These are phyloP conservation scores for Penicillium cataractarum DNA, from an alignment of 495 filamentous ascomycete species.

Conservation along the genomic window DNA sequence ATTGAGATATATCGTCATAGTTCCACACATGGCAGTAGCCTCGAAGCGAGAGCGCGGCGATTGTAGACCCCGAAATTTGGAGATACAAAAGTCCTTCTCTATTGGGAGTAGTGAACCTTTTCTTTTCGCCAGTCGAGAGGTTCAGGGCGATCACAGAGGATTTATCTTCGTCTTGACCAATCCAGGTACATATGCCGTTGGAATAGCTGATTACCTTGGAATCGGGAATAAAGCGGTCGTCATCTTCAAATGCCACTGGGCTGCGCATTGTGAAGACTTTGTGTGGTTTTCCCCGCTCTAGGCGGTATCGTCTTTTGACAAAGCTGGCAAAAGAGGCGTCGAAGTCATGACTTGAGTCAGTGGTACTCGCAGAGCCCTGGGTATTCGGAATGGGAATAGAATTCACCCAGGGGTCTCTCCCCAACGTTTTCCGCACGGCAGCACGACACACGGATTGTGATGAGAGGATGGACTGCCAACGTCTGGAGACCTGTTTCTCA, in stretches of 20 bases:
- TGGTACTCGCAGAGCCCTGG: neutral
- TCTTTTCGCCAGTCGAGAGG: conserved; percentile 9
- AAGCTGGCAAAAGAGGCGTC: conserved; percentile 15
- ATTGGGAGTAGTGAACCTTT: conserved; percentile 32
- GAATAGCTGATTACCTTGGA: conserved; percentile 22
- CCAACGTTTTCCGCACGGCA: conserved; percentile 15
- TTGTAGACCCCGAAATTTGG: conserved; percentile 24
- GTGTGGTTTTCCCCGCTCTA: conserved; percentile 25
- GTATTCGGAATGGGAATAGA: too few species aligned
- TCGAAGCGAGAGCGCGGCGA: conserved; percentile 31
- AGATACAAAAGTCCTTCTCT: conserved; percentile 29
- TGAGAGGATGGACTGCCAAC: conserved; percentile 36
- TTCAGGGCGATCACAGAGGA: conserved; percentile 20
- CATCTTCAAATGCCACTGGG: neutral
- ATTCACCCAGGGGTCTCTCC: conserved; percentile 4
- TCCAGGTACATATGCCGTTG: conserved; percentile 30
- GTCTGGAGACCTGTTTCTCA: conserved; percentile 42
- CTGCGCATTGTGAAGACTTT: conserved; percentile 5
- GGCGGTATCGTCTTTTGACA: conserved; percentile 20
- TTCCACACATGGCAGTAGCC: conserved; percentile 41
- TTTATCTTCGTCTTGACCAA: conserved; percentile 5
- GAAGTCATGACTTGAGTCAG: neutral
- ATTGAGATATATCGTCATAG: conserved; percentile 23
- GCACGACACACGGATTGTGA: conserved; percentile 21
- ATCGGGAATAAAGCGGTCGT: neutral